These are phyloP conservation scores for Rhizopogon vesiculosus DNA, from an alignment of 768 basidiomycete genomes.

Conservation along the genomic window DNA sequence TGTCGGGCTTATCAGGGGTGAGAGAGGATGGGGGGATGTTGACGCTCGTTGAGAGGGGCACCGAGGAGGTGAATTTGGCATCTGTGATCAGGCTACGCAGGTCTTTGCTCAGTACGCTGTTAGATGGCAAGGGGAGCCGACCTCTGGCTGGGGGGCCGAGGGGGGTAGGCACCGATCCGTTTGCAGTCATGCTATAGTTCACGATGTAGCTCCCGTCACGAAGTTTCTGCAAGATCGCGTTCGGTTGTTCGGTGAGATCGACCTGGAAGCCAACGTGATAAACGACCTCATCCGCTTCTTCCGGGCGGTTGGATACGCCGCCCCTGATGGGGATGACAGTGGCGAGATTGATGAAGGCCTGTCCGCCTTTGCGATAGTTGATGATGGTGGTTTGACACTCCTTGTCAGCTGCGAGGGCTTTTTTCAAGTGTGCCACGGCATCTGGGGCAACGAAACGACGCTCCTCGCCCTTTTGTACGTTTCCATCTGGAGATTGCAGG, in stretches of 20 bases:
- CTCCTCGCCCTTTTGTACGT: conserved; percentile 45
- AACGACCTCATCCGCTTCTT: conserved; percentile 66
- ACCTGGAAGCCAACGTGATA: conserved; percentile 97
- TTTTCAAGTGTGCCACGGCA: conserved; percentile 63
- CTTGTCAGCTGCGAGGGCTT: conserved; percentile 64
- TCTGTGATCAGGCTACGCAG: conserved; percentile 46
- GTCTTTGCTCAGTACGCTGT: conserved; percentile 42
- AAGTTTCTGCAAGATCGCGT: conserved; percentile 75
- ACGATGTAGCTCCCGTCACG: conserved; percentile 72
- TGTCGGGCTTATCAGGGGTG: conserved; percentile 12
- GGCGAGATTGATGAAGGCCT: conserved; percentile 88
- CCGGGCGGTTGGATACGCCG: conserved; percentile 38
- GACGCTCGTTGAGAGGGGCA: conserved; percentile 39
- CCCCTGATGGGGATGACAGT: conserved; percentile 84
- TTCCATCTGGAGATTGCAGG: conserved; percentile 72
- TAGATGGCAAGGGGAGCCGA: conserved; percentile 1
- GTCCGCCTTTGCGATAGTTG: conserved; percentile 85
- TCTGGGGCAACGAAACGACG: conserved; percentile 60
- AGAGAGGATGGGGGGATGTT: conserved; percentile 27
- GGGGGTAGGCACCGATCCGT: conserved; percentile 5
- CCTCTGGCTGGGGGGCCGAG: conserved; percentile 13
- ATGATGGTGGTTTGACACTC: conserved; percentile 86
- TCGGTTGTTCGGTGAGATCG: conserved; percentile 84
- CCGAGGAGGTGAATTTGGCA: conserved; percentile 40
- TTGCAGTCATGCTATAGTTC: conserved; percentile 41